Base-by-base conservation (phyloP, 768 basidiomycete species). In the Lentinula guzmanii region DNA sequence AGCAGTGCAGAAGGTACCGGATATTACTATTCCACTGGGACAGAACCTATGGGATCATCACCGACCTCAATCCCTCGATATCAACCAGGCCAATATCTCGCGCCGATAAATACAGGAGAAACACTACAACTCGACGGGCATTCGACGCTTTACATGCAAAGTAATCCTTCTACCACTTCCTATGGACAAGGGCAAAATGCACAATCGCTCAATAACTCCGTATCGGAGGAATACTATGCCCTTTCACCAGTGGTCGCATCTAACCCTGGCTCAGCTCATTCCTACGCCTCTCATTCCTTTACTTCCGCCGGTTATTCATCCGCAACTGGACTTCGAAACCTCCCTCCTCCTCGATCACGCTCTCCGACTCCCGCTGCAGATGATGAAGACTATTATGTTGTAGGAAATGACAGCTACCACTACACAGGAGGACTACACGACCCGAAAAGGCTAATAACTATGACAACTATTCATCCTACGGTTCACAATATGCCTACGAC, bases 341-440 rank as follows among this genome's bases (percentile, higher is more conserved):
- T 76, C 79, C 3, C 39, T 43, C 54, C 52, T 34, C 79, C 86
- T 34, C 82, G 87, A 52, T 91, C 89, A 18, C 84, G 89, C 24
- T 91, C 90, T 2, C 88, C 90, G 0, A 91, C 90, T 3, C 89
- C 90, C 9, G 84, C 85, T 8, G 80, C 81, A 3, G 88, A 89
- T 55, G 88, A 89, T 42, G 89, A 90, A 64, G 87, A 86, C 66
- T 90, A 89, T 63, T 79, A 77, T 61, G 76, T 87, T 18, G 79
- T 82, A 5, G 82, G 77, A 8, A 75, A 85, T 63, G 81, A 80
- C 50, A 81, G 82, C 57, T 70, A 83, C 15, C 84, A 88, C 65
- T 81, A 85, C 65, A 82, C 79, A 1, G 81, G 80, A 57, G 63
- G 76, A 57, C 46, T 61, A 7, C 63, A 68, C n/a, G 80, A 80